These are phyloP conservation scores for Apiospora marii DNA, from an alignment of 2,329 filamentous ascomycete species.

Conservation along the genomic window DNA sequence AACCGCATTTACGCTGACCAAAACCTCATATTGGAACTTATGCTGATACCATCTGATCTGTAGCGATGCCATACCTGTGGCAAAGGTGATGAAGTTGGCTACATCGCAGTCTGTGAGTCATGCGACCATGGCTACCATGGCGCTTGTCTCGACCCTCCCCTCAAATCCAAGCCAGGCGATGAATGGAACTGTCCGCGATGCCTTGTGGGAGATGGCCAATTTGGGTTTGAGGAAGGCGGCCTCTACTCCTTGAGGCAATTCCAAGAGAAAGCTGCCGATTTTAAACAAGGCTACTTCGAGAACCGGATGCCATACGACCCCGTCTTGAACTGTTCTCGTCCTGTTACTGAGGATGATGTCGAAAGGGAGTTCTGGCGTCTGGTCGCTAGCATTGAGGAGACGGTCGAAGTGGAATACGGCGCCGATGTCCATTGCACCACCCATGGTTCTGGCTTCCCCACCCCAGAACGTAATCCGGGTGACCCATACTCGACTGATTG, in stretches of 20 bases:
- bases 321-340: slow-evolving; percentile 78
- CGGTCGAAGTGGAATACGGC: slow-evolving; percentile 96
- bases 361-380: slow-evolving; percentile 97
- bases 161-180: slow-evolving; percentile 77
- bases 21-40: neutral
- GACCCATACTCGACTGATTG: slow-evolving; percentile 88
- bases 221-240: slow-evolving; percentile 96
- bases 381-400: slow-evolving; percentile 92
- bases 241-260: slow-evolving; percentile 96
- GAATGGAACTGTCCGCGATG: slow-evolving; percentile 98
- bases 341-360: slow-evolving; percentile 92
- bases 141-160: slow-evolving; percentile 85
- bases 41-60: slow-evolving; percentile 32
- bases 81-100: slow-evolving; percentile 74
- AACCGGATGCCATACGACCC: slow-evolving; percentile 90
- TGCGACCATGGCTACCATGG: slow-evolving; percentile 91
- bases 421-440: slow-evolving; percentile 98
- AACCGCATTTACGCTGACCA: neutral
- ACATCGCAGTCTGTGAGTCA: slow-evolving; percentile 84
- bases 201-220: slow-evolving; percentile 94
- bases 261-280: slow-evolving; percentile 93
- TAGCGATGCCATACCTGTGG: slow-evolving; percentile 88
- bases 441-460: slow-evolving; percentile 96
- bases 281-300: slow-evolving; percentile 94
- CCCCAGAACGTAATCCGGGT: slow-evolving; percentile 86